A percentile compares a stretch with the other conserved stretches of the same genome.
phyloP scores from a whole-genome alignment of 306 rosid species.

The Hippophae tibetana region DNA sequence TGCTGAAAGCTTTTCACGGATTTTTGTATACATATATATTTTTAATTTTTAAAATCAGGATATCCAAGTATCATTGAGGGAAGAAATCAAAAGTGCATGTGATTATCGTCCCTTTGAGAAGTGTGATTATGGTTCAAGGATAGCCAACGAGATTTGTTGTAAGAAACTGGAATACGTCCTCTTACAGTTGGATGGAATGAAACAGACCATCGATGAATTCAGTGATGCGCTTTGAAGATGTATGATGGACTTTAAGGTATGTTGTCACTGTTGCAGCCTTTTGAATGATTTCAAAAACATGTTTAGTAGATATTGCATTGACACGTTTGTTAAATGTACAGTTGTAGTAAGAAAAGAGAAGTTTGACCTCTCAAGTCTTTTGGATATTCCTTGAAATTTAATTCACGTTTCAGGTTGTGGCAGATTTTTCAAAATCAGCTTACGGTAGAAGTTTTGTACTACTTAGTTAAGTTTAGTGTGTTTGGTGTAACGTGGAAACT shows the following conservation, averaged over 20 bases:
- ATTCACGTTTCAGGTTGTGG: too few species aligned
- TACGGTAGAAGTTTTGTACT: too few species aligned
- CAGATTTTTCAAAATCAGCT: too few species aligned
- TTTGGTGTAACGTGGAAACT: too few species aligned
- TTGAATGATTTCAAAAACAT: too few species aligned
- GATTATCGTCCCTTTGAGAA: constrained; percentile 96
- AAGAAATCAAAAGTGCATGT: constrained; percentile 87
- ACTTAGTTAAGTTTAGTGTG: too few species aligned
- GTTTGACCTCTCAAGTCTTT: too few species aligned
- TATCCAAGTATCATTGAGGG: constrained; percentile 78
- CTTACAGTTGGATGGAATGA: constrained; percentile 69
- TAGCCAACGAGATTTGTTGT: constrained; percentile 73
- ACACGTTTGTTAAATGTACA: too few species aligned
- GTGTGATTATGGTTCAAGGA: constrained; percentile 79
- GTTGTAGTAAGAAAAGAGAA: too few species aligned
- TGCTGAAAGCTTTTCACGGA: too few species aligned
- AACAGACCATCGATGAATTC: constrained; percentile 61
- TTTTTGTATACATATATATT: background rate
- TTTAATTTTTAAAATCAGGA: constrained; percentile 35
- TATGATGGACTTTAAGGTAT: constrained; percentile 1
- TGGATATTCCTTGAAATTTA: too few species aligned
- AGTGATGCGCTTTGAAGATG: constrained; percentile 38
- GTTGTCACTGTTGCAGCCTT: background rate
- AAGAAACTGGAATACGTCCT: constrained; percentile 62
- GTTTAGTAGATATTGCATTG: too few species aligned